Evolutionary conservation across 345 rosid species (phyloP), one percentile per base, ranked within the genome.

Genomic region (Gossypium mustelinum): DNA sequence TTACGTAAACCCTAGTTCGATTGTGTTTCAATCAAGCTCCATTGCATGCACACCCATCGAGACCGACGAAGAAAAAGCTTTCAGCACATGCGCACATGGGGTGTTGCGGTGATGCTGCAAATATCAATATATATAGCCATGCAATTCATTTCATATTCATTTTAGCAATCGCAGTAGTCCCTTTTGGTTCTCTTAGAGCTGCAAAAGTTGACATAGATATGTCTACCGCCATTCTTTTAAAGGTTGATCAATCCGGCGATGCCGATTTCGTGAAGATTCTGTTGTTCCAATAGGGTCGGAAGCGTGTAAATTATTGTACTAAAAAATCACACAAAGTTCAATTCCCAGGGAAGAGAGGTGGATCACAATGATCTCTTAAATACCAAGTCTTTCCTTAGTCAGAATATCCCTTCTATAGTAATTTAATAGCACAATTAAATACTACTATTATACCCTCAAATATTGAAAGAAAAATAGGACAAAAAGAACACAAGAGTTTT

Each of bases 161-260:
- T 9, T 76, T 18, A n/a, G 59, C 77, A 55, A 65, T 68, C 73
- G 69, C n/a, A 51, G 20, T 75, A 56, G 59, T 63, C 63, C 64
- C 56, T 67, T 61, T 57, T 67, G 65, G 65, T 62, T 58, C 72
- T 25, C 9, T 66, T 71, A 77, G 79, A 79, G 44, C 58, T 50
- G 73, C 73, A 39, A 68, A 24, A 12, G 57, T 24, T 22, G 2
- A 80, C 2, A 67, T 61, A 1, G 85, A 84, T 58, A 62, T 51
- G 69, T 83, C 92, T 0, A 78, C 83, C 17, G 89, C 91, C 9
- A 68, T 78, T 77, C 84, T 85, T 12, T 73, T 89, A 47, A 81
- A 80, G 43, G 94, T 91, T 47, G 97, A 91, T 84, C 89, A 81
- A 47, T 79, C 88, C 0, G 94, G 94, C 12, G 83, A 79, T 55